Base-by-base conservation (phyloP, 352 stramenopile genomes). In the Phytopythium kandeliae region DNA sequence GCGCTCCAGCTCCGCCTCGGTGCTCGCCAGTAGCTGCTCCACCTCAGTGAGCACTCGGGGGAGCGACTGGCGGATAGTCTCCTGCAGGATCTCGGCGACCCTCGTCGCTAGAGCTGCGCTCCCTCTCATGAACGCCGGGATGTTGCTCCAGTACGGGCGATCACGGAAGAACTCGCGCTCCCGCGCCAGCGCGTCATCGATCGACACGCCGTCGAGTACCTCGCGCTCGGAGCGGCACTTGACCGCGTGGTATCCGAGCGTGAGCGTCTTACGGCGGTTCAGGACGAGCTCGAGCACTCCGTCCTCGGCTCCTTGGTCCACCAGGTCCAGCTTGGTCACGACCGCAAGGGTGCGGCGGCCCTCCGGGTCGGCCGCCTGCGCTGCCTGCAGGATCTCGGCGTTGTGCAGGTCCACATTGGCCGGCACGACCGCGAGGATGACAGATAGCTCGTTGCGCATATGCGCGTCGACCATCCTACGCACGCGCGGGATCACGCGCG, bases 291-390 rank as follows among this genome's bases (percentile, higher is more conserved):
- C 68, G 22, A 83, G 62, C 0, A 96, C 76, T 28, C 66, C 54
- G n/a, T 46, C 22, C 59, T 96, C 82, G 15, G 66, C 85, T 6
- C 85, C 87, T 54, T 60, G 54, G 72, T 96, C 82, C 47, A 96
- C 89, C 36, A 95, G 64, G 71, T 96, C 87, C 41, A 89, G 67
- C 62, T 96, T 96, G 7, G 87, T 96, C 34, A 96, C 68, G 6
- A 97, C 85, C 2, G 81, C 80, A 51, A 96, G 89, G 0, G 85
- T 97, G 21, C 87, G 80, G 19, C 57, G 62, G 12, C 77, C 84
- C 4, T 69, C 58, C 3, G 76, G 70, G 59, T 96, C 86, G 19
- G 79, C 80, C 46, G 84, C 68, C 42, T 78, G 54, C 4, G 79
- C 79, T 7, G 74, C 71, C 33, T 84, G 66, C 44, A 96, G 51